Evolutionary conservation across 495 filamentous ascomycete genomes (phyloP), one percentile per base, ranked within the genome.

Genomic region (Friedmanniomyces simplex): DNA sequence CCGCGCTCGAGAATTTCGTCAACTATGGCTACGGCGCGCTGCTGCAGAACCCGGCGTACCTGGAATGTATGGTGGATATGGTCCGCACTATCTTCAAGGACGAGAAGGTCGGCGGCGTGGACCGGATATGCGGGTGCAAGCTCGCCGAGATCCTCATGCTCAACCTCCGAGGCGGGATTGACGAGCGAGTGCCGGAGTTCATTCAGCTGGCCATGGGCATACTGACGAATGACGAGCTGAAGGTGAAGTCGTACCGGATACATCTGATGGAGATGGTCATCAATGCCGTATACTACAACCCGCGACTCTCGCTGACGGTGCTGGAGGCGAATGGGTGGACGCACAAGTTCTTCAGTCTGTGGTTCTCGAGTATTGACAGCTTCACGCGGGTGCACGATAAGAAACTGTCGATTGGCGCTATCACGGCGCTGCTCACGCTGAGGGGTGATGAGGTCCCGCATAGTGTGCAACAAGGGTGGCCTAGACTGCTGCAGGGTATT

Each of bases 251-350:
- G 13, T 95, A 96, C 74, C 82, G 85, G 61, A 87, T 98, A 43
- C 91, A 97, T 70, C 73, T 98, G 50, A 95, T 98, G 88, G 94
- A 97, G 75, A 95, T 98, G 87, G 82, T 97, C 52, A 93, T 98
- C 78, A 97, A 98, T 72, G 86, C 86, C 52, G 89, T 96, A 61
- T 96, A 97, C 77, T 97, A 97, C 74, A 95, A 96, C 73, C 89
- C 93, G 1, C 69, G 78, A 36, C 79, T 95, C 57, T 75, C 86
- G 59, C 77, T 98, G 28, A 88, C 89, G 51, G 79, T 94, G 20
- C 76, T 98, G 39, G 93, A 98, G 71, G 69, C 77, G n/a, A 89
- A 91, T 54, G 84, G 81, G 55, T 96, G 88, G 91, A 98, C 93
- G n/a, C 97, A 97, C 72, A 96, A 94, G 73, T 97, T 98, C 72